Conservation (phyloP, 2,329 filamentous ascomycete genomes). For the Trichoderma guizhouense region DNA sequence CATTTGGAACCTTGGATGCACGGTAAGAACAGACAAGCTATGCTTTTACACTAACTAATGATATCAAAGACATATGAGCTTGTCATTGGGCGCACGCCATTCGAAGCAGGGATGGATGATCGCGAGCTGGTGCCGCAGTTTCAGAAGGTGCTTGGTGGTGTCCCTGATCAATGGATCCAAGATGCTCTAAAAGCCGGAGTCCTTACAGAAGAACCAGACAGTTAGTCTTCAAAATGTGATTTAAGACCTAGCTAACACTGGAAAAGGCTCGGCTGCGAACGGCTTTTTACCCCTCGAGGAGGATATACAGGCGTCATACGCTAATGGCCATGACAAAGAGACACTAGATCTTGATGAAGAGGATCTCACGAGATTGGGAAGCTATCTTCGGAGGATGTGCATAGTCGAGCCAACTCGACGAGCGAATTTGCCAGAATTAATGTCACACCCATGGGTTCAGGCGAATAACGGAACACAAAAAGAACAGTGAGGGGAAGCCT, state of each 20-base stretch:
- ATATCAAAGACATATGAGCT: background rate
- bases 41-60: background rate
- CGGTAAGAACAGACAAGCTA: background rate
- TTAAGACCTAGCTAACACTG: background rate
- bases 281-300: background rate
- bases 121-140: background rate
- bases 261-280: background rate
- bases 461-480: fast-evolving
- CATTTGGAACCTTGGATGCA: background rate
- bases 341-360: background rate
- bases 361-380: background rate
- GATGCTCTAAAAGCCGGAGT: background rate
- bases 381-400: background rate
- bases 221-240: background rate
- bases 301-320: background rate
- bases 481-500: background rate
- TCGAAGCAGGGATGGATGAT: background rate
- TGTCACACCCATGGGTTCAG: background rate
- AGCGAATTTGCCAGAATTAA: background rate
- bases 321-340: background rate
- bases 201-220: background rate
- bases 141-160: background rate
- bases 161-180: background rate
- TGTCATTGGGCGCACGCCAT: background rate
- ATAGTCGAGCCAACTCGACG: background rate